phyloP scores from a whole-genome alignment of 345 rosid species.

The Chamaenerion angustifolium region DNA sequence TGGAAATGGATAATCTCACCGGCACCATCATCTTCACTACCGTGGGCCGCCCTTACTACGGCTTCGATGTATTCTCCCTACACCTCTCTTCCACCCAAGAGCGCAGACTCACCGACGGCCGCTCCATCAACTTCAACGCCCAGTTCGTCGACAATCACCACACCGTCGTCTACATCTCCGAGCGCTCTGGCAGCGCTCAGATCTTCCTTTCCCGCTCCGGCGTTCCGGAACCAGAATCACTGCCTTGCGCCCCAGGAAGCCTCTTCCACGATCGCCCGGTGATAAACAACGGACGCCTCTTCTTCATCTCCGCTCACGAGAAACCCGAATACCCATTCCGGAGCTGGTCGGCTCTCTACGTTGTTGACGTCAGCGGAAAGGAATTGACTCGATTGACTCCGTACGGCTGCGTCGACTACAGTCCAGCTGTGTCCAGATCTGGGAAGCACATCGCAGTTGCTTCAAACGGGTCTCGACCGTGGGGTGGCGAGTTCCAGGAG shows the following conservation, averaged over 20 bases:
- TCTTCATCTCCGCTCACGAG: conserved; percentile 72
- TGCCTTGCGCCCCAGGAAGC: conserved; percentile 36
- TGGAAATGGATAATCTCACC: conserved; percentile 15
- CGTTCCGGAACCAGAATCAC: conserved; percentile 20
- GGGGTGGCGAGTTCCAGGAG: conserved; percentile 74
- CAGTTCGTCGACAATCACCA: conserved; percentile 28
- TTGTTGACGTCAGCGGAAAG: conserved; percentile 11
- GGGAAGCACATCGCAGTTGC: conserved; percentile 62
- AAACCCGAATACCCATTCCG: conserved; percentile 37
- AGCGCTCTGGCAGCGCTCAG: conserved; percentile 39
- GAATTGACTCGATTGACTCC: conserved; percentile 48
- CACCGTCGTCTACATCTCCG: conserved; percentile 50
- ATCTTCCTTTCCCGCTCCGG: conserved; percentile 30
- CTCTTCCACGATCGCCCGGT: conserved; percentile 78
- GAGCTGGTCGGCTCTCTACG: conserved; percentile 65
- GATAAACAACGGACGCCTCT: conserved; percentile 28
- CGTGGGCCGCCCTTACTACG: conserved; percentile 51
- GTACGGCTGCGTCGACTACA: conserved; percentile 38
- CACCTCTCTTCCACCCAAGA: conserved; percentile 17
- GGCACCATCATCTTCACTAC: conserved; percentile 62
- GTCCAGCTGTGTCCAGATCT: conserved; percentile 49
- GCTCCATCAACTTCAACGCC: conserved; percentile 69
- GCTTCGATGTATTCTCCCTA: conserved; percentile 59
- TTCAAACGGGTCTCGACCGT: conserved; percentile 52
- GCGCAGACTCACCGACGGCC: conserved; percentile 49